These are phyloP conservation scores for Hirsutella thompsonii DNA, from an alignment of 2,329 filamentous ascomycete genomes.

Conservation along the genomic window DNA sequence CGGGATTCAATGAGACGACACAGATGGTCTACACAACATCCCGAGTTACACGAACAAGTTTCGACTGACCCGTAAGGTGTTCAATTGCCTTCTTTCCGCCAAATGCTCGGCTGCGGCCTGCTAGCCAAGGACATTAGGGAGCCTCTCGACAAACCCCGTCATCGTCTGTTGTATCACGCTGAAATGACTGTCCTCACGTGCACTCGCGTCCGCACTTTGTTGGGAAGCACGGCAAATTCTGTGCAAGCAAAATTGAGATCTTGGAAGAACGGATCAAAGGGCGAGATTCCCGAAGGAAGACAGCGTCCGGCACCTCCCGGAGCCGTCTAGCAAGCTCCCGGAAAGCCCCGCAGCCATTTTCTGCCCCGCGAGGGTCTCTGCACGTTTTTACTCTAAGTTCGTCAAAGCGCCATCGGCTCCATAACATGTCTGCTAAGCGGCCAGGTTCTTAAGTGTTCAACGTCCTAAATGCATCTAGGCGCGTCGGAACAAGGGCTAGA, in stretches of 20 bases:
- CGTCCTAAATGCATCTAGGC: no score
- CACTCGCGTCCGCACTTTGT: background rate
- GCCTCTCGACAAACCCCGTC: background rate
- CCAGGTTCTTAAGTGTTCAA: no score
- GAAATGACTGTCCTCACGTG: background rate
- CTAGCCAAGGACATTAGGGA: background rate
- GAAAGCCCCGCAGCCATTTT: background rate
- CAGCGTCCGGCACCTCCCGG: background rate
- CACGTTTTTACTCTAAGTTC: no score
- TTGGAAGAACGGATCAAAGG: background rate
- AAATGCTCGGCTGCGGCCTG: background rate
- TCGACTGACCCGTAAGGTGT: background rate
- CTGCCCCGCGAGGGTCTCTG: no score
- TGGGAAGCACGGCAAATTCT: background rate
- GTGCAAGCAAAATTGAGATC: background rate
- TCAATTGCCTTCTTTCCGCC: background rate
- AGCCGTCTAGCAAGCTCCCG: background rate
- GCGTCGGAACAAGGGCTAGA: no score
- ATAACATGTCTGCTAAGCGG: no score
- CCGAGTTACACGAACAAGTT: background rate
- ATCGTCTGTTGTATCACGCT: background rate
- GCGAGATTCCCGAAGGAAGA: background rate
- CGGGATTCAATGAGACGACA: background rate
- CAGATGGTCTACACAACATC: background rate
- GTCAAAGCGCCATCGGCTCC: no score